Conservation (phyloP, 1,284 basidiomycete genomes). For the Grifola frondosa region DNA sequence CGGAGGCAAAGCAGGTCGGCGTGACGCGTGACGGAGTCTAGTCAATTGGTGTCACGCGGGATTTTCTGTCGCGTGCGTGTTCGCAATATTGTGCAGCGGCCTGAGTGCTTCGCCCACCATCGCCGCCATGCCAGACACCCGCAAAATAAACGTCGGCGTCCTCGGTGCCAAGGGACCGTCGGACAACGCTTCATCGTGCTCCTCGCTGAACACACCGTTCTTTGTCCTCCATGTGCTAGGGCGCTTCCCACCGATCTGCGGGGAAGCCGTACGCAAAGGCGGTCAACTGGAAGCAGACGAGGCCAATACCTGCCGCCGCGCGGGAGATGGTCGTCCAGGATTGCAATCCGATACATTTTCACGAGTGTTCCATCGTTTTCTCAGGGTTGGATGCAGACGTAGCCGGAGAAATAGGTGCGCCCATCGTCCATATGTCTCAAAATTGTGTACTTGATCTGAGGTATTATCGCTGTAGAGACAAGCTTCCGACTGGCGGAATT, state of each 20-base stretch:
- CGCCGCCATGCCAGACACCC: constrained; percentile 22
- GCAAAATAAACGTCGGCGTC: constrained; percentile 81
- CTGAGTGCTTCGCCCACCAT: constrained; percentile 6
- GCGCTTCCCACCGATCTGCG: constrained; percentile 88
- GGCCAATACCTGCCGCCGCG: constrained; percentile 71
- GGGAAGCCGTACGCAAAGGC: constrained; percentile 82
- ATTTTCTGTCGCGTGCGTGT: constrained; percentile 9
- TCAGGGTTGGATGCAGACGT: constrained; percentile 94
- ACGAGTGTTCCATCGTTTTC: constrained; percentile 87
- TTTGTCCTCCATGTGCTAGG: constrained; percentile 86
- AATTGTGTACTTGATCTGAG: background rate
- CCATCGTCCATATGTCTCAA: background rate
- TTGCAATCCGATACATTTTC: constrained; percentile 80
- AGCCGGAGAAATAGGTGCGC: constrained; percentile 91
- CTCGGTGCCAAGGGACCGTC: constrained; percentile 95
- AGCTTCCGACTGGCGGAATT: constrained; percentile 88
- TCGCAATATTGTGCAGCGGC: constrained; percentile 7
- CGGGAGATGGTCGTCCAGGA: constrained; percentile 74
- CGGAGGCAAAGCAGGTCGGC: background rate
- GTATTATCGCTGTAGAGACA: constrained; percentile 58
- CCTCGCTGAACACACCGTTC: constrained; percentile 87
- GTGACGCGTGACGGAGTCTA: constrained; percentile 12
- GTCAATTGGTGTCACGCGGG: constrained; percentile 10
- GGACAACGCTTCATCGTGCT: constrained; percentile 95
- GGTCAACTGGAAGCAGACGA: constrained; percentile 89